A percentile compares a stretch with the other conserved stretches of the same genome.
phyloP scores from a whole-genome alignment of 345 rosid genomes.

The Brassica incana region DNA sequence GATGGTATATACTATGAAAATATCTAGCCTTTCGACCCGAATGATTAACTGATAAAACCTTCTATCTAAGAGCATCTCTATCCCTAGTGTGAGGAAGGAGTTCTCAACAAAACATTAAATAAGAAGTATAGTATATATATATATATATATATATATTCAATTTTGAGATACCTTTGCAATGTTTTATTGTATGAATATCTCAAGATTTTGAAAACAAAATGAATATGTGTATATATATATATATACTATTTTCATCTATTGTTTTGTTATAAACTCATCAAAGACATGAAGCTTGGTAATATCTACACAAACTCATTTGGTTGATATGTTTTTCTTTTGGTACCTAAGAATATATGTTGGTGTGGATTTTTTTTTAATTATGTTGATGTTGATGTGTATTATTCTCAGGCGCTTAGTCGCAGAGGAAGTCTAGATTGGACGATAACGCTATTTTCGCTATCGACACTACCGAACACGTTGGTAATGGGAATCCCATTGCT shows the following conservation, averaged over 20 bases:
- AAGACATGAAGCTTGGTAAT: background rate
- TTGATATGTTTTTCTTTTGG: background rate
- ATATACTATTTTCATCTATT: background rate
- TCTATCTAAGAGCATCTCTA: background rate
- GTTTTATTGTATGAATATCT: background rate
- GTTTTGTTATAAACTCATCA: background rate
- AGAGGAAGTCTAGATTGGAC: slow-evolving; percentile 68
- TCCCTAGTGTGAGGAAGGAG: background rate
- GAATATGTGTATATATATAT: background rate
- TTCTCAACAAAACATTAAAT: background rate
- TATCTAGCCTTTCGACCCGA: background rate
- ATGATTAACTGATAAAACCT: background rate
- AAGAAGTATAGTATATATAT: background rate
- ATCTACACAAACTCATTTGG: background rate
- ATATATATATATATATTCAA: too few relatives aligned
- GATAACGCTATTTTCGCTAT: slow-evolving; percentile 78
- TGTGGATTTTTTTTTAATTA: background rate
- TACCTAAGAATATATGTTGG: background rate
- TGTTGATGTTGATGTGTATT: background rate
- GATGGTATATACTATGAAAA: background rate
- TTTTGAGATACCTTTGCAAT: background rate
- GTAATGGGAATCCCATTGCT: slow-evolving; percentile 84
- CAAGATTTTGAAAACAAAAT: background rate
- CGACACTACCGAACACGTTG: slow-evolving; percentile 79
- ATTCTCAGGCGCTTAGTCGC: slow-evolving; percentile 43